Base-by-base conservation (phyloP, 495 filamentous ascomycete genomes). In the Podospora anserina region DNA sequence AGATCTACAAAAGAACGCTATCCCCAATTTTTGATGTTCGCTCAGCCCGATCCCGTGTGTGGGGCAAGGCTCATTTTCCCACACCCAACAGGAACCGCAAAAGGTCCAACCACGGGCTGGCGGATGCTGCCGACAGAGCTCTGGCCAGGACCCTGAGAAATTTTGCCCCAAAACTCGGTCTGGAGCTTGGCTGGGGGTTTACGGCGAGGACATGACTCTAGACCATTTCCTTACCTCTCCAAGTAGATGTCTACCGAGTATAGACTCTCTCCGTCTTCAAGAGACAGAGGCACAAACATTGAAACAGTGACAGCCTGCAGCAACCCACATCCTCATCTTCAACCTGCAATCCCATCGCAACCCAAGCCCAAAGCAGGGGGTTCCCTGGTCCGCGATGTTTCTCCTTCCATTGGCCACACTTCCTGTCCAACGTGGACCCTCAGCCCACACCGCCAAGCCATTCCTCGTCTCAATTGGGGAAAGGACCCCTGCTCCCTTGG, bases 391-490 rank as follows among this genome's bases (percentile, higher is more conserved):
- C 9, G 39, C 1, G 13, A 49, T 49, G 39, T 49, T 3, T 49
- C 5, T 49, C 6, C 3, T 13, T 13, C 18, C 7, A 64, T 68
- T 63, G 66, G 61, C 53, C 39, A 34, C 39, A 34, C 16, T 0
- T 28, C 30, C 9, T 18, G 18, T 13, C 9, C 27, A 23, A 39
- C 18, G 28, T 34, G 63, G 30, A 2, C 23, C 15, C 6, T 16
- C 67, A 39, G 44, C 56, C 62, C 44, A 23, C 19, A 15, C 56
- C 65, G 67, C 67, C 63, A 49, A 61, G 63, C 28, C 20, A 16
- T 28, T 67, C 7, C 15, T 27, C 13, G 55, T 16, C 57, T 61
- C 9, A 19, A 57, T 69, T 61, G 60, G 61, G 58, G 49, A 39
- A 58, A 61, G 49, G 64, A 23, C 18, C 58, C 60, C 19, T 26